phyloP scores from a whole-genome alignment of 352 stramenopile genomes.

The Elongisporangium anandrum region DNA sequence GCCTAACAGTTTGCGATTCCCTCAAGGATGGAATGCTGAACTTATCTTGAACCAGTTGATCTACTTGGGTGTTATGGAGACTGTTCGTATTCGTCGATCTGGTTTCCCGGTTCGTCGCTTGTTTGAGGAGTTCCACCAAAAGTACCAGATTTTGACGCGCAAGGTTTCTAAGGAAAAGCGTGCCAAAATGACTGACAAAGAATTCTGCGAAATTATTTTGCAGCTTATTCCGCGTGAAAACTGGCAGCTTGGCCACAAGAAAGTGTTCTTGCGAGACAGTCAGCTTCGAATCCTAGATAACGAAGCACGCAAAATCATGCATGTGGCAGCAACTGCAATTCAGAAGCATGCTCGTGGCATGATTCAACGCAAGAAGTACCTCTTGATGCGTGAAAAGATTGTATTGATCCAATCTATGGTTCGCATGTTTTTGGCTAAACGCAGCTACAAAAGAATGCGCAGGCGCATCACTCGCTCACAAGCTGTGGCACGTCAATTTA shows the following conservation, averaged over 20 bases:
- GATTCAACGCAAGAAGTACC: constrained; percentile 65
- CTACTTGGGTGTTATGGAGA: constrained; percentile 89
- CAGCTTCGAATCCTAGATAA: constrained; percentile 82
- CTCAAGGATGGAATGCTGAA: constrained; percentile 80
- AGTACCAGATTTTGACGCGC: constrained; percentile 83
- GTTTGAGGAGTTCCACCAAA: constrained; percentile 86
- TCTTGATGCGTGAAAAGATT: constrained; percentile 47
- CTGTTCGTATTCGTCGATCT: constrained; percentile 83
- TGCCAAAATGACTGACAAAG: constrained; percentile 55
- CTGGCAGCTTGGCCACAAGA: constrained; percentile 87
- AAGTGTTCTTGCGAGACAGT: constrained; percentile 85
- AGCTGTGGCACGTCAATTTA: constrained; percentile 62
- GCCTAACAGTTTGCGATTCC: constrained; percentile 89
- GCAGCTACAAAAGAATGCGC: constrained; percentile 44
- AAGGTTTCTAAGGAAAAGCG: constrained; percentile 59
- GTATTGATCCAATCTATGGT: constrained; percentile 64
- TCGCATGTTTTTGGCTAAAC: constrained; percentile 64
- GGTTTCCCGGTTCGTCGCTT: constrained; percentile 82
- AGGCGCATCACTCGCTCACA: constrained; percentile 65
- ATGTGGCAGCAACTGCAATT: constrained; percentile 68
- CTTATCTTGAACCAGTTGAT: constrained; percentile 88
- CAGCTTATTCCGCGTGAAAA: constrained; percentile 76
- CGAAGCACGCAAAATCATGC: constrained; percentile 82
- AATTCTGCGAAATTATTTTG: constrained; percentile 83
- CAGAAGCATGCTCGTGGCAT: constrained; percentile 73